These are phyloP conservation scores for Aureobasidium uvarum DNA, from an alignment of 2,329 filamentous ascomycete genomes.

Conservation along the genomic window DNA sequence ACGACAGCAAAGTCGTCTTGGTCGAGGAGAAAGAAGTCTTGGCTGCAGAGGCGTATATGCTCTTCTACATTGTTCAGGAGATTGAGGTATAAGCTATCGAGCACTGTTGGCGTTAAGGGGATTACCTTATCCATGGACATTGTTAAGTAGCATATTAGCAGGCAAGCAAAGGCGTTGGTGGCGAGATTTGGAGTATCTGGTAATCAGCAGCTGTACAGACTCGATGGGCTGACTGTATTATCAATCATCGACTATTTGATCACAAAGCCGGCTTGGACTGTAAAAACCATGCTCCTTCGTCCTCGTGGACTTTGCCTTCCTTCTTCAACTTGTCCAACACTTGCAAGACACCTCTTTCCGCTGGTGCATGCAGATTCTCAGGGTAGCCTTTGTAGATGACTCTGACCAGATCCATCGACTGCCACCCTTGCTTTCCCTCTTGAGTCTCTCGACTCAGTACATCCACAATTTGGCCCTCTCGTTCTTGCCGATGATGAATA, in stretches of 20 bases:
- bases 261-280: slow-evolving; percentile 21
- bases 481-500: slow-evolving; percentile 72
- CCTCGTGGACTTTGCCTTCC: slow-evolving; percentile 58
- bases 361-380: slow-evolving; percentile 70
- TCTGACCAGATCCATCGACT: slow-evolving; percentile 78
- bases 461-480: slow-evolving; percentile 74
- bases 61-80: slow-evolving; percentile 65
- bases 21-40: slow-evolving; percentile 83
- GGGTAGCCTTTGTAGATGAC: slow-evolving; percentile 80
- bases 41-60: slow-evolving; percentile 78
- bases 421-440: slow-evolving; percentile 50
- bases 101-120: neutral
- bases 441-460: slow-evolving; percentile 51
- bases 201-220: slow-evolving; percentile 14
- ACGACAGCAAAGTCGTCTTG: slow-evolving; percentile 87
- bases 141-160: neutral
- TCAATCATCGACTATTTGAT: neutral
- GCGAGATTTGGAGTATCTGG: neutral
- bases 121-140: neutral
- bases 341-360: slow-evolving; percentile 71
- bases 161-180: neutral
- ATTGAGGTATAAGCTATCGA: slow-evolving; percentile 21
- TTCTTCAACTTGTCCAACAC: slow-evolving; percentile 74
- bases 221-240: neutral
- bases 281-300: slow-evolving; percentile 17